Evolutionary conservation across 2,329 filamentous ascomycete genomes (phyloP), one percentile per base, ranked within the genome.

Genomic region (Pseudogymnoascus verrucosus): DNA sequence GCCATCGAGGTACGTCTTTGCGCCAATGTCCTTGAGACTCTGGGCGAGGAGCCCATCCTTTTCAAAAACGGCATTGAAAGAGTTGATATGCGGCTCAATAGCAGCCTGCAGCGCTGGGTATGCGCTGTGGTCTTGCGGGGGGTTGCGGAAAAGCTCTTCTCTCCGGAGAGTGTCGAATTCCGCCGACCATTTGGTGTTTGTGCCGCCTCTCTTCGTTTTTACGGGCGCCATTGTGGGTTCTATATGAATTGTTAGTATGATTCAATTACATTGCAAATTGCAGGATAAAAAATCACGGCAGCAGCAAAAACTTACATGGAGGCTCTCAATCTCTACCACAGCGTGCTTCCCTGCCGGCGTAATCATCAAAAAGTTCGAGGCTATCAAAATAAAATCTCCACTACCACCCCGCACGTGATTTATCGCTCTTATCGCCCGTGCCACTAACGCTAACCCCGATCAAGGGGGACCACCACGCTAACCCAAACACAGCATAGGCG

Each of bases 11-110:
- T 90, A 96, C 4, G 85, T 85, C 78, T 93, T 96, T 67, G 85
- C 89, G 71, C 93, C 95, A 77, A 99, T 98, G 74, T 99, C 95
- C 72, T 84, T 85, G 65, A 98, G 76, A 11, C 84, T 92, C 68
- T 91, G 87, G 60, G 89, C 84, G 62, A 99, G 75, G 62, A 89
- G 79, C 62, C 90, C 91, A 76, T 88, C 83, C 64, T 83, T 80
- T 34, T 87, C 84, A 74, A 97, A 96, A 59, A 98, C 82, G 62
- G 87, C 87, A 79, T 99, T 96, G 84, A 97, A 99, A 5, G 95
- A 95, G 72, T 97, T 88, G 70, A 98, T 89, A 76, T 99, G 95
- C 60, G 95, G 95, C 68, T 90, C 83, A 65, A 98, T 87, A n/a
- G 93, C 90, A 66, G 84, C 84, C 71, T 93, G 89, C 59, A 99